Evolutionary conservation across 495 filamentous ascomycete species (phyloP), one percentile per base, ranked within the genome.

Genomic region (Podospora bellae-mahoneyi): DNA sequence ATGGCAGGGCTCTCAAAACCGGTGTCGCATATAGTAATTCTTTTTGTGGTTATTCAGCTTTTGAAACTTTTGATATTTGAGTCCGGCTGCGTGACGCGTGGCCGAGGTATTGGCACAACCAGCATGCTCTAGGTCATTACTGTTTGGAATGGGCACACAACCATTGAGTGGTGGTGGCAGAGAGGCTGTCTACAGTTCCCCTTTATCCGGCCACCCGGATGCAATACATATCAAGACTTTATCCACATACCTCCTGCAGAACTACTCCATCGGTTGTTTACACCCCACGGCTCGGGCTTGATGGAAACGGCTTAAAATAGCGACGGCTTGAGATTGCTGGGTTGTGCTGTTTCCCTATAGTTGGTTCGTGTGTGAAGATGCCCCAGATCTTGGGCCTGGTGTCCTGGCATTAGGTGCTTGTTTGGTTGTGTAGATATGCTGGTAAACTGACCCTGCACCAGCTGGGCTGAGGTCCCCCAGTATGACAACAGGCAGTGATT

Each of bases 241-340:
- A 28, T 61, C 59, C 28, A 61, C 28, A 28, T 16, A 61, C 26
- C 59, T 27, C 26, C 4, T 32, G 20, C 59, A 32, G 59, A 15
- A 32, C 59, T 61, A 27, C 59, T 26, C 30, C 61, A 63, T 63
- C 28, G 61, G 30, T 48, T 48, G 27, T 19, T 63, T 63, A 39
- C 5, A 10, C 30, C n/a, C 18, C 30, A 63, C 61, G 61, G 61
- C 30, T 63, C 61, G 61, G 61, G 61, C 61, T 63, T 63, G 61
- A 32, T 32, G 32, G 0, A 32, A 27, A 5, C 18, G n/a, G 28
- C 59, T 61, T n/a, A 61, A 61, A 61, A 61, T 61, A 61, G 59
- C 59, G 15, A 61, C 59, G 59, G 59, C 23, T 61, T 28, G 59
- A 61, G 16, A 61, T 61, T 48, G 39, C 5, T 16, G 15, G 39